Conservation (phyloP, 495 filamentous ascomycete genomes). For the Rhypophila decipiens region DNA sequence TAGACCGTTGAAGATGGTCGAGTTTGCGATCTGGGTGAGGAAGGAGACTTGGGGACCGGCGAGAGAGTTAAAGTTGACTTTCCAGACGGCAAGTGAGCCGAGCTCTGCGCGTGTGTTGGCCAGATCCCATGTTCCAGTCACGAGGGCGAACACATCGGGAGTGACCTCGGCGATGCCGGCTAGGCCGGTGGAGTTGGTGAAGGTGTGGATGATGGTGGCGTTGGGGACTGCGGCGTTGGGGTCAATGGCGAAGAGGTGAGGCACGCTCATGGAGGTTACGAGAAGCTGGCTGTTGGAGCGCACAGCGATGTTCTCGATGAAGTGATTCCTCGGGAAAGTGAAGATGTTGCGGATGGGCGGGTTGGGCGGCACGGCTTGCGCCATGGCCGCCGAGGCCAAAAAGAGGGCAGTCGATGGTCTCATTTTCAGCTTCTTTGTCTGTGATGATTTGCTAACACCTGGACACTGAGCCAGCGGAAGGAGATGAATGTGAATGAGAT, state of each 20-base stretch:
- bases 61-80: constrained; percentile 12
- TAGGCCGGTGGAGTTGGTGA: constrained; percentile 25
- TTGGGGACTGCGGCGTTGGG: constrained; percentile 19
- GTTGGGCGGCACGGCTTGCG: too few species aligned
- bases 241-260: constrained; percentile 18
- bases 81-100: constrained; percentile 29
- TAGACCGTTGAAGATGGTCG: constrained; percentile 34
- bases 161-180: constrained; percentile 33
- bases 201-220: constrained; percentile 30
- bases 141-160: constrained; percentile 32
- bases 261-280: constrained; percentile 21
- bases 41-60: constrained; percentile 13
- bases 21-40: constrained; percentile 25
- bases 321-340: constrained; percentile 14
- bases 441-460: too few species aligned
- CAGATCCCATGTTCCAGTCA: constrained; percentile 25
- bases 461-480: too few species aligned
- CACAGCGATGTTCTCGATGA: constrained; percentile 40
- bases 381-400: too few species aligned
- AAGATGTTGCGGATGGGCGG: constrained; percentile 8
- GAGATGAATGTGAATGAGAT: too few species aligned
- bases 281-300: constrained; percentile 42
- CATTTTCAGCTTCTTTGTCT: too few species aligned
- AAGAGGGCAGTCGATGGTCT: too few species aligned
- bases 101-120: constrained; percentile 20